phyloP scores from a whole-genome alignment of 495 filamentous ascomycete genomes.

The Cladorrhinum samala region DNA sequence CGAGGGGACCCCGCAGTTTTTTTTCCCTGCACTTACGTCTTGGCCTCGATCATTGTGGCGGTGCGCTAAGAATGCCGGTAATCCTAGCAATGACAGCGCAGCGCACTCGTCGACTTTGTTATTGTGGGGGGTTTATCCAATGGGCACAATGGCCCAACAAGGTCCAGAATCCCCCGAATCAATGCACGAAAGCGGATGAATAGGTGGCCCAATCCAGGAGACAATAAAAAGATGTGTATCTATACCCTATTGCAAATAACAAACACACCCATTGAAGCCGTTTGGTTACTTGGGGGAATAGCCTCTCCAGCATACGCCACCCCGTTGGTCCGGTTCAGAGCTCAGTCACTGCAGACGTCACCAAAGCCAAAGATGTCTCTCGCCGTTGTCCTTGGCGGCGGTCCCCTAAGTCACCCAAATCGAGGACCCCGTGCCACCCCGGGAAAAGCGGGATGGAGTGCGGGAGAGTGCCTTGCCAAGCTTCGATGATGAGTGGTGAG shows the following conservation, averaged over 20 bases:
- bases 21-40: not conserved
- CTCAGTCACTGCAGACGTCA: too few species aligned
- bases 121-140: too few species aligned
- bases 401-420: not conserved
- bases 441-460: not conserved
- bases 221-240: too few species aligned
- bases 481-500: not conserved
- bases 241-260: too few species aligned
- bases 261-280: too few species aligned
- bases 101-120: not conserved
- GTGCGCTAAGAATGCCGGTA: slow-evolving; percentile 4
- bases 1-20: slow-evolving; percentile 1
- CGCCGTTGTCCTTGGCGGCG: not conserved
- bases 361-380: too few species aligned
- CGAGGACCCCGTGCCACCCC: not conserved
- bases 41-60: not conserved
- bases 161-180: not conserved
- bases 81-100: not conserved
- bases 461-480: not conserved
- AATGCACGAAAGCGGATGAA: not conserved
- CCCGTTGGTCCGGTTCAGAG: too few species aligned
- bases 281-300: too few species aligned
- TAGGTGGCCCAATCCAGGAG: too few species aligned
- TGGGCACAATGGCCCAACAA: too few species aligned
- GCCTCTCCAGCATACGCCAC: too few species aligned